Evolutionary conservation across 2,329 filamentous ascomycete species (phyloP).

Genomic region (Penicillium crustosum): DNA sequence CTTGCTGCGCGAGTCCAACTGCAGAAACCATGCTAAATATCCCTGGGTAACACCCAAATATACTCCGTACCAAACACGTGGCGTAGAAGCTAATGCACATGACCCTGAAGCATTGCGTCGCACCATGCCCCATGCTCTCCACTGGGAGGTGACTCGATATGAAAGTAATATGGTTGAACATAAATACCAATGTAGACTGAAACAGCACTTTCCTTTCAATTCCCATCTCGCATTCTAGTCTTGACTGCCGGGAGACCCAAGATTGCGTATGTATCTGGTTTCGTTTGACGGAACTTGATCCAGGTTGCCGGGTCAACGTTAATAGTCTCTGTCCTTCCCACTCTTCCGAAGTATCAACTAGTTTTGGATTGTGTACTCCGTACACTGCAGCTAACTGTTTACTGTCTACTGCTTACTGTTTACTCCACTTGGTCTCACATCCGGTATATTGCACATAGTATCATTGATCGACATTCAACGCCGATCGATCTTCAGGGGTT

Average conservation of each 20-base stretch:
- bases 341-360: neutral
- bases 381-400: neutral
- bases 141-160: neutral
- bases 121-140: conserved; percentile 1
- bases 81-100: neutral
- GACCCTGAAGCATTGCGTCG: neutral
- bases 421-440: conserved; percentile 9
- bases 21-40: neutral
- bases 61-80: neutral
- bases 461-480: conserved; percentile 2
- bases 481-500: conserved; percentile 16
- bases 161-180: neutral
- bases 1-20: neutral
- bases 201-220: neutral
- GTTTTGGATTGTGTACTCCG: neutral
- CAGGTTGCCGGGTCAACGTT: neutral
- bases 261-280: no score
- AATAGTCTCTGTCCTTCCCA: neutral
- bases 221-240: neutral
- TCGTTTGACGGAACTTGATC: neutral
- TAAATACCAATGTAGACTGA: neutral
- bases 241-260: neutral
- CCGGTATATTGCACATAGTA: neutral
- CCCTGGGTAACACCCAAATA: neutral
- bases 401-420: neutral